Conservation (phyloP, 2,329 filamentous ascomycete genomes). For the Penicillium vulpinum region DNA sequence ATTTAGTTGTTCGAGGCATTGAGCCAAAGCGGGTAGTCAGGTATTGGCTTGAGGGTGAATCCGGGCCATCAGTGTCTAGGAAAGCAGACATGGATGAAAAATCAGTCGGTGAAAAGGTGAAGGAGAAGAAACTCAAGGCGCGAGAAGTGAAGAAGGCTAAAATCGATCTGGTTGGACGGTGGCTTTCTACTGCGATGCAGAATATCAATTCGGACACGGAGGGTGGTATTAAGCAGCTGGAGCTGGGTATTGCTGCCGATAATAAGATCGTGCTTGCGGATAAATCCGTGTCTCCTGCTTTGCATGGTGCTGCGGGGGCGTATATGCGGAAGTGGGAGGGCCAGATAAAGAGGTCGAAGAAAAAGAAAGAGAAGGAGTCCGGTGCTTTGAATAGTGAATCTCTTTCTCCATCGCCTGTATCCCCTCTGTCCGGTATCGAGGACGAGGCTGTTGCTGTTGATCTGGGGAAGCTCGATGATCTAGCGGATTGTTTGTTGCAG, state of each 20-base stretch:
- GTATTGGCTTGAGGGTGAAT: slow-evolving; percentile 53
- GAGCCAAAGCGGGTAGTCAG: slow-evolving; percentile 56
- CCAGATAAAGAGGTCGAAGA: slow-evolving; percentile 16
- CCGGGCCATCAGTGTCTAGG: no score
- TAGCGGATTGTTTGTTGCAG: slow-evolving; percentile 77
- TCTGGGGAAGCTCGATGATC: slow-evolving; percentile 70
- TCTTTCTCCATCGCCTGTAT: not conserved
- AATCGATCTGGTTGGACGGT: slow-evolving; percentile 61
- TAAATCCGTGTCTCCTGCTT: slow-evolving; percentile 14
- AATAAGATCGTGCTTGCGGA: slow-evolving; percentile 17
- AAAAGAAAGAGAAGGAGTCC: not conserved
- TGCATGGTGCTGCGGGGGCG: slow-evolving; percentile 25
- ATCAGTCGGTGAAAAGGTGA: not conserved
- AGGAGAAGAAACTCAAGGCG: slow-evolving; percentile 21
- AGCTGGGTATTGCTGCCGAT: slow-evolving; percentile 10
- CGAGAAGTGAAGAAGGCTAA: slow-evolving; percentile 54
- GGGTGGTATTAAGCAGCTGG: not conserved
- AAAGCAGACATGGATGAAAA: slow-evolving; percentile 3
- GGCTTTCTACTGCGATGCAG: slow-evolving; percentile 42
- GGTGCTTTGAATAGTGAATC: not conserved
- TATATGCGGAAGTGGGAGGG: slow-evolving; percentile 35
- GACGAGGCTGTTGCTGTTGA: slow-evolving; percentile 9
- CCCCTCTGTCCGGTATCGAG: not conserved
- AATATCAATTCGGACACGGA: not conserved
- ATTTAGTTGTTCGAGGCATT: slow-evolving; percentile 51